Evolutionary conservation across 208 protist genomes (phyloP).

Genomic region (Herpetomonas tarakana): DNA sequence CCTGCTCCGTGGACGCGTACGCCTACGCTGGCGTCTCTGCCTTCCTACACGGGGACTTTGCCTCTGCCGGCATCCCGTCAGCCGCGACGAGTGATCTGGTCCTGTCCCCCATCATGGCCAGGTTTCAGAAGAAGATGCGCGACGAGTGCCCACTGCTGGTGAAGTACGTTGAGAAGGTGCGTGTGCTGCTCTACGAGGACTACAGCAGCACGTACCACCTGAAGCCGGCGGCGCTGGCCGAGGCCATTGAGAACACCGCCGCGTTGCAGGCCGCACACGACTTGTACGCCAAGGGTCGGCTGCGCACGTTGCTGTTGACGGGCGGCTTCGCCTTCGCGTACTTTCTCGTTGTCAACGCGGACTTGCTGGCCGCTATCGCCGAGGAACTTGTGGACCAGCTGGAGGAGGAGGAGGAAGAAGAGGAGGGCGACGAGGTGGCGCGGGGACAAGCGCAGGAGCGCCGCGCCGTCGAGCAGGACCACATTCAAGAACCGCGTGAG

Average conservation of each 20-base stretch:
- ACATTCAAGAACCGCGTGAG: no score
- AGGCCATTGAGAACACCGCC: constrained; percentile 2
- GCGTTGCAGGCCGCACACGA: constrained; percentile 22
- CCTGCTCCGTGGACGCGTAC: constrained; percentile 60
- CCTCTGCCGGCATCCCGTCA: not conserved
- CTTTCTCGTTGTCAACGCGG: constrained; percentile 66
- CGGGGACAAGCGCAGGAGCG: not conserved
- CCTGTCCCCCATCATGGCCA: constrained; percentile 3
- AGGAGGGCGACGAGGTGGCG: constrained; percentile 5
- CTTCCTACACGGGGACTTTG: constrained; percentile 74
- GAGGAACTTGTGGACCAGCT: constrained; percentile 10
- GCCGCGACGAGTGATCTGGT: not conserved
- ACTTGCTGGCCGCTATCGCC: constrained; percentile 45
- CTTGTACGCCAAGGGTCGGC: constrained; percentile 51
- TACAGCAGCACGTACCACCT: constrained; percentile 71
- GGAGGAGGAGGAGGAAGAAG: constrained; percentile 31
- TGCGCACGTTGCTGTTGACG: constrained; percentile 50
- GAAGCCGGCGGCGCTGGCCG: constrained; percentile 17
- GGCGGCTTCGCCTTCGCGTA: constrained; percentile 50
- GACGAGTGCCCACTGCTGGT: constrained; percentile 54
- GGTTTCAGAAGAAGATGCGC: constrained; percentile 40
- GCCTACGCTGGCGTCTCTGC: constrained; percentile 69
- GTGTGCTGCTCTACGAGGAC: constrained; percentile 72
- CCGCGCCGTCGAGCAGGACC: not conserved
- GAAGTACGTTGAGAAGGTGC: constrained; percentile 71